phyloP scores from a whole-genome alignment of 2,329 filamentous ascomycete genomes.

The Trichoderma polysporum region DNA sequence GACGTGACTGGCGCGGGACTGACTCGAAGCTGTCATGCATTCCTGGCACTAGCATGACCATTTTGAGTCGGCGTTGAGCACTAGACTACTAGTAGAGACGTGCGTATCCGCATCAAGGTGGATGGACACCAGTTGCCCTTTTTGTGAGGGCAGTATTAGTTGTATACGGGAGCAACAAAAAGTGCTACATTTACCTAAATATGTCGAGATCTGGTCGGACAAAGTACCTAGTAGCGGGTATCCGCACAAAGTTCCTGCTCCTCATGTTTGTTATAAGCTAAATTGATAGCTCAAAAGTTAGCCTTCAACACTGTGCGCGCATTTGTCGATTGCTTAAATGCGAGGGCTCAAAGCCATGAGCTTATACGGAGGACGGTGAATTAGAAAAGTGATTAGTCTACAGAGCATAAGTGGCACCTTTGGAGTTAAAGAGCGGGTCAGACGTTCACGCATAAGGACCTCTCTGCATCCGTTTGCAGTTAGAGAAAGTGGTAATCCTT shows the following conservation, averaged over 20 bases:
- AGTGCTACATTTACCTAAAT: background rate
- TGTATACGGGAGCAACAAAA: background rate
- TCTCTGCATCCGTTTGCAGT: background rate
- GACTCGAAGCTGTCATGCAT: slow-evolving; percentile 8
- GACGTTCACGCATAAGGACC: background rate
- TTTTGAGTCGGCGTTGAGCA: background rate
- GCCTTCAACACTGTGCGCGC: background rate
- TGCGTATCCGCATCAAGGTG: slow-evolving; percentile 3
- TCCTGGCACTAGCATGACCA: background rate
- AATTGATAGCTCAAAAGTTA: background rate
- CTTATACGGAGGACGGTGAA: background rate
- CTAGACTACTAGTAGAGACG: background rate
- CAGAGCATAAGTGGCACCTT: background rate
- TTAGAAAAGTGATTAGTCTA: background rate
- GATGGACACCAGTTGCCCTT: background rate
- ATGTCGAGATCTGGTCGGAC: slow-evolving; percentile 1
- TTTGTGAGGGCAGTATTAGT: background rate
- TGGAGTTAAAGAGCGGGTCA: background rate
- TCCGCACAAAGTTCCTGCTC: slow-evolving; percentile 5
- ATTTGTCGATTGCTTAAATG: background rate
- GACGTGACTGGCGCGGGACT: background rate
- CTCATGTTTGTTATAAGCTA: slow-evolving; percentile 6
- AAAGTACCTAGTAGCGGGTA: background rate
- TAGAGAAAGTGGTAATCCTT: background rate
- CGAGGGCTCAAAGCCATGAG: background rate